These are phyloP conservation scores for Lycium barbarum DNA, from an alignment of 257 asterid genomes.

Conservation along the genomic window DNA sequence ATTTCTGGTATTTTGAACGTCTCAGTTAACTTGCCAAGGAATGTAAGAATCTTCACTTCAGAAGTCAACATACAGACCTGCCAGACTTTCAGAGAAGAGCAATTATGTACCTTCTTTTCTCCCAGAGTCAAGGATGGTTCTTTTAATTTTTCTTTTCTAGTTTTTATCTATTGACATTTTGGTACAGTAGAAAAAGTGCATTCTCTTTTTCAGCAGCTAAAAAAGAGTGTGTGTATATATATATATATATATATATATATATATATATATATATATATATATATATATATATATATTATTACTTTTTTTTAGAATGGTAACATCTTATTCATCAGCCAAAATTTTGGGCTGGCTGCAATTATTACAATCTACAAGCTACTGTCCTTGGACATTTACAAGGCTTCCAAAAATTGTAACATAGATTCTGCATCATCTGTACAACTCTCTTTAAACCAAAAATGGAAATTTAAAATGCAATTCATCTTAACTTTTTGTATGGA, in stretches of 20 bases:
- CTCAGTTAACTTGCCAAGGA: constrained; percentile 2
- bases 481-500: not conserved
- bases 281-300: too few relatives aligned
- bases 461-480: not conserved
- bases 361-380: not conserved
- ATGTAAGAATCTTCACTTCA: constrained; percentile 6
- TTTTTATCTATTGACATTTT: constrained; percentile 8
- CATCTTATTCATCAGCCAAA: not conserved
- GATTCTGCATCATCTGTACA: constrained; percentile 12
- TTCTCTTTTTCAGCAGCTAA: not conserved
- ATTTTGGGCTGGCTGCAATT: not conserved
- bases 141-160: not conserved
- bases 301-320: not conserved
- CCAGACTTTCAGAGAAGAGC: constrained; percentile 18
- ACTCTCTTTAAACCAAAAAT: constrained; percentile 4
- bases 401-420: constrained; percentile 16
- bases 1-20: constrained; percentile 8
- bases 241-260: too few relatives aligned
- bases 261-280: too few relatives aligned
- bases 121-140: not conserved
- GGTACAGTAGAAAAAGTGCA: constrained; percentile 13
- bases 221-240: not conserved
- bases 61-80: constrained; percentile 8
- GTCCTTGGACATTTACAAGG: not conserved
- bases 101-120: constrained; percentile 8